phyloP scores from a whole-genome alignment of 1,284 basidiomycete genomes.

The Cerrena zonata region DNA sequence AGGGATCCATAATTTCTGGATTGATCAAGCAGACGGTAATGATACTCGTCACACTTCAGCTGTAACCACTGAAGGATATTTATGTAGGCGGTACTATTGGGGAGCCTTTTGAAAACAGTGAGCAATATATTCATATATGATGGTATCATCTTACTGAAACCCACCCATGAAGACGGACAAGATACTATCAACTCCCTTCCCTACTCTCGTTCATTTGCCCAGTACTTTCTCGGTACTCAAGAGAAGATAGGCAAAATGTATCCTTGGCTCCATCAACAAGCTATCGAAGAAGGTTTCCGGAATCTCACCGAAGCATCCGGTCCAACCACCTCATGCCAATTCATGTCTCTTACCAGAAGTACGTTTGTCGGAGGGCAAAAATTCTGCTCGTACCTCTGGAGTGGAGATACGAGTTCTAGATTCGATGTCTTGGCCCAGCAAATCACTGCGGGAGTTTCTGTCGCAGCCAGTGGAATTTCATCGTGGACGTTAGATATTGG shows the following conservation, averaged over 20 bases:
- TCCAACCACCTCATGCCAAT: conserved; percentile 25
- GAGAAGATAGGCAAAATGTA: conserved; percentile 37
- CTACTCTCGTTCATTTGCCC: conserved; percentile 32
- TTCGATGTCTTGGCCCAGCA: conserved; percentile 36
- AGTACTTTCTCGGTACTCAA: conserved; percentile 37
- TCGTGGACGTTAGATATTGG: conserved; percentile 40
- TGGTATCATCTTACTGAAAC: not conserved
- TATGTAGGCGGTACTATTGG: conserved; percentile 32
- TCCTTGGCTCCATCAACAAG: conserved; percentile 37
- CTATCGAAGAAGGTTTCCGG: conserved; percentile 22
- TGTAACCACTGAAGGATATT: no score
- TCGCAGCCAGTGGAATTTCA: conserved; percentile 35
- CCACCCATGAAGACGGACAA: conserved; percentile 31
- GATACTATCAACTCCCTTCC: conserved; percentile 28
- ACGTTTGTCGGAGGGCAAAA: conserved; percentile 37
- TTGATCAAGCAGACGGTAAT: conserved; percentile 34
- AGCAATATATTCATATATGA: conserved; percentile 4
- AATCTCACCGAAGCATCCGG: conserved; percentile 26
- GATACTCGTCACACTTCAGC: not conserved
- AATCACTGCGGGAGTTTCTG: conserved; percentile 34
- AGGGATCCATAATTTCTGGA: conserved; percentile 40
- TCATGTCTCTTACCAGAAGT: conserved; percentile 37
- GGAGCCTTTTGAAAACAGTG: conserved; percentile 36
- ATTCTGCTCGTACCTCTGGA: conserved; percentile 39
- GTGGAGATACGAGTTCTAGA: conserved; percentile 33